phyloP scores from a whole-genome alignment of 164 flowering plant species.

The Tinospora cordifolia region DNA sequence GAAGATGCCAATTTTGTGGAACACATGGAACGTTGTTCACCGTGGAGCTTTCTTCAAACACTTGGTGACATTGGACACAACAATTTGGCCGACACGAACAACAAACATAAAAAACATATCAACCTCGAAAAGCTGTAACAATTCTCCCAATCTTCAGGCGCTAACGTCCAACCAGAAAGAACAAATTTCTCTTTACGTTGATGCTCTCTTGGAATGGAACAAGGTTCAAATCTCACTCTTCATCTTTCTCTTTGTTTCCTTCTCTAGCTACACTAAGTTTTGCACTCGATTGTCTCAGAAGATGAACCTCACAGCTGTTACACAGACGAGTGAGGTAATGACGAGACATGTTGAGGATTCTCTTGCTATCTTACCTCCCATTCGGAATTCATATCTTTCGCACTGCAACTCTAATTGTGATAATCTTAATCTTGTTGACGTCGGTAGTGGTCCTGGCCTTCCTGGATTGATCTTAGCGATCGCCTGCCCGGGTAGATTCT shows the following conservation, averaged over 20 bases:
- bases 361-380: constrained; percentile 64
- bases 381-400: constrained; percentile 34
- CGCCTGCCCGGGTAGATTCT: constrained; percentile 62
- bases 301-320: constrained; percentile 66
- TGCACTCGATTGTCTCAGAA: constrained; percentile 32
- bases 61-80: constrained; percentile 19
- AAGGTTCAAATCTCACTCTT: constrained; percentile 33
- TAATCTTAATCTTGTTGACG: constrained; percentile 59
- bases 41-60: constrained; percentile 54
- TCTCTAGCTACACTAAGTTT: not conserved
- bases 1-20: constrained; percentile 25
- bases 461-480: constrained; percentile 85
- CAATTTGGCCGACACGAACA: constrained; percentile 2
- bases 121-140: constrained; percentile 9
- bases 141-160: constrained; percentile 30
- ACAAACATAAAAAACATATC: constrained; percentile 15
- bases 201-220: constrained; percentile 73
- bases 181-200: constrained; percentile 58
- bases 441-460: constrained; percentile 81
- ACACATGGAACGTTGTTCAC: constrained; percentile 14
- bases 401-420: constrained; percentile 37
- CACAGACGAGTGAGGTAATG: constrained; percentile 62
- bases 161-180: constrained; percentile 46
- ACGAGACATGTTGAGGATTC: constrained; percentile 88
- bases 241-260: constrained; percentile 5